Base-by-base conservation (phyloP, 2,329 filamentous ascomycete genomes). In the Cercospora sp. region DNA sequence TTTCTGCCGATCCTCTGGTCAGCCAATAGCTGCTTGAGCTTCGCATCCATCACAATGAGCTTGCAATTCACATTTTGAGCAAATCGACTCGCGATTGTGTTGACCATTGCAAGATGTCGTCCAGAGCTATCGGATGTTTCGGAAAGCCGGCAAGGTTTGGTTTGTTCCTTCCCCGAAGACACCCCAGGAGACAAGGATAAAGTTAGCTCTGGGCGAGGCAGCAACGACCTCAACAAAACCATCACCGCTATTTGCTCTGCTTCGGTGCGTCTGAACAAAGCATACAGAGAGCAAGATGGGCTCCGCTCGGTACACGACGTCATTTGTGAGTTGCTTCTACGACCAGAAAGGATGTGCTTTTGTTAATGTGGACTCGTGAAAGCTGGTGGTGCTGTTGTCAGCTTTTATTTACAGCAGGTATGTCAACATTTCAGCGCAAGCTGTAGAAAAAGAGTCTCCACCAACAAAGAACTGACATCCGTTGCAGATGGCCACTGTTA, bases 401-500 rank as follows among this genome's bases (percentile, higher is more conserved):
- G 51, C 63, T 6, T 68, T 75, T 53, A n/a, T 75, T n/a, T 75
- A 74, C 65, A 65, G 63, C 51, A 62, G 70, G 3, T 63, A 59
- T 33, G 55, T n/a, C 55, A n/a, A 20, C 26, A 33, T 59, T 9
- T 8, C 20, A 59, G 31, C 5, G 55, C 30, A 31, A 9, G 16
- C 31, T 59, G 36, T 5, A 16, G 36, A 0, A 3, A 39, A 16
- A 39, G 16, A 5, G n/a, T 39, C 26, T 31, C 26, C 8, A 0
- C n/a, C n/a, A 26, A 3, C 7, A 36, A 18, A 10, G 20, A 23
- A 53, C 20, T 59, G 30, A 59, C 30, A 59, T 10, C 2, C 3
- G 28, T 36, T 13, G 16, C 8, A 59, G 55, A 7, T 59, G 53
- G 20, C 59, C 36, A 28, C 30, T 72, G 1, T 60, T 75, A 16